Evolutionary conservation across 1,284 basidiomycete species (phyloP).

Genomic region (Papiliotrema fonsecae): DNA sequence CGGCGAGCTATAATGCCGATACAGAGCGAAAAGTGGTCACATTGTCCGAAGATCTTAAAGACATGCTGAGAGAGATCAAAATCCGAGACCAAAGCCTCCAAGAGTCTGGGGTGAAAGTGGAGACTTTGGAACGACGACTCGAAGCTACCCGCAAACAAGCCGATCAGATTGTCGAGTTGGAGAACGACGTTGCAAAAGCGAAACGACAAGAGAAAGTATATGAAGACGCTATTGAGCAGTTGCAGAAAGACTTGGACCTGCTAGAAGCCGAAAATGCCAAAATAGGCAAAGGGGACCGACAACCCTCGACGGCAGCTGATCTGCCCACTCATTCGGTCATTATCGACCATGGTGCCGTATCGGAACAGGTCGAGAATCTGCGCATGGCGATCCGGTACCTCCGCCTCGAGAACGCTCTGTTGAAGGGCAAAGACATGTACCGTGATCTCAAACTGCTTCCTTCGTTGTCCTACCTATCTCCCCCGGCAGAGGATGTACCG

Average conservation of each 20-base stretch:
- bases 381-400: constrained; percentile 83
- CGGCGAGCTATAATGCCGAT: constrained; percentile 78
- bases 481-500: constrained; percentile 12
- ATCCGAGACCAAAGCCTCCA: constrained; percentile 77
- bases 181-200: constrained; percentile 70
- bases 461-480: constrained; percentile 50
- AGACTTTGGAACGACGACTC: constrained; percentile 87
- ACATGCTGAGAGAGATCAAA: constrained; percentile 75
- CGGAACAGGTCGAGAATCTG: constrained; percentile 75
- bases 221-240: constrained; percentile 86
- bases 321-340: constrained; percentile 1
- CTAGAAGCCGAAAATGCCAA: constrained; percentile 82
- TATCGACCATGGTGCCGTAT: background rate
- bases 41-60: constrained; percentile 82
- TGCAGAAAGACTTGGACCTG: constrained; percentile 80
- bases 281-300: constrained; percentile 60
- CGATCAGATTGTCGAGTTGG: constrained; percentile 75
- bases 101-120: constrained; percentile 85
- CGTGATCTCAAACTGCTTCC: constrained; percentile 72
- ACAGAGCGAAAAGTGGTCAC: constrained; percentile 81
- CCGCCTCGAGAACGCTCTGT: constrained; percentile 82
- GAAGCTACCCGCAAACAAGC: constrained; percentile 81
- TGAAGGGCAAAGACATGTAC: constrained; percentile 83
- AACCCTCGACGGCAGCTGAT: background rate
- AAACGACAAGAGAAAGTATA: constrained; percentile 82